A percentile compares a stretch with the other conserved stretches of the same genome.
Evolutionary conservation across 1,284 basidiomycete genomes (phyloP).

Genomic region (Lentinus polychrous): DNA sequence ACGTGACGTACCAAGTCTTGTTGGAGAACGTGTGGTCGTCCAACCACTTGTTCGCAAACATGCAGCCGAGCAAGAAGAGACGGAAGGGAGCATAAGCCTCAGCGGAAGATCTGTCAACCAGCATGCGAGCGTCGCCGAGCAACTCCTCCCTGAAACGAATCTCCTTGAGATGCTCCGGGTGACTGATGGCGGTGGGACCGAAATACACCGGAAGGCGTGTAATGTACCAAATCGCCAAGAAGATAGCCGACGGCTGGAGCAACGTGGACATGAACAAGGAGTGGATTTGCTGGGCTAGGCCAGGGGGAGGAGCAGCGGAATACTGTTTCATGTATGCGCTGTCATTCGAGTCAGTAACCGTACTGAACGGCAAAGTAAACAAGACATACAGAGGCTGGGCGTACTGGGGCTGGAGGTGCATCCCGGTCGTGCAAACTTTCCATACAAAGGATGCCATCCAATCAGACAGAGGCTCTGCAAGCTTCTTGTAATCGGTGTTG

Average conservation of each 20-base stretch:
- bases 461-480: constrained; percentile 67
- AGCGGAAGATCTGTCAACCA: constrained; percentile 42
- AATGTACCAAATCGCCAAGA: constrained; percentile 81
- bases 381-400: constrained; percentile 24
- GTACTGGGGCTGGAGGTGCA: constrained; percentile 42
- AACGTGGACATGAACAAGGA: constrained; percentile 72
- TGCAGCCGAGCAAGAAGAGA: constrained; percentile 75
- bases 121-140: constrained; percentile 40
- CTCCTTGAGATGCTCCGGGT: constrained; percentile 41
- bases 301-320: constrained; percentile 39
- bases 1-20: constrained; percentile 73
- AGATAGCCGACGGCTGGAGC: constrained; percentile 73
- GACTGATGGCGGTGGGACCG: constrained; percentile 36
- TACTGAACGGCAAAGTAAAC: not conserved
- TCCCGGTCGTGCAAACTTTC: constrained; percentile 68
- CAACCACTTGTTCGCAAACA: constrained; percentile 89
- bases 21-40: constrained; percentile 91
- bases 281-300: constrained; percentile 60
- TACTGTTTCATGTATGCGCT: constrained; percentile 33
- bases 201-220: constrained; percentile 68
- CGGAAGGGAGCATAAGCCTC: constrained; percentile 62
- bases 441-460: constrained; percentile 75
- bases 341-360: constrained; percentile 12
- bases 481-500: constrained; percentile 55
- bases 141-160: constrained; percentile 56